A percentile compares a stretch with the other conserved stretches of the same genome.
These are phyloP conservation scores for Neofusicoccum ribis DNA, from an alignment of 2,329 filamentous ascomycete genomes.

Conservation along the genomic window DNA sequence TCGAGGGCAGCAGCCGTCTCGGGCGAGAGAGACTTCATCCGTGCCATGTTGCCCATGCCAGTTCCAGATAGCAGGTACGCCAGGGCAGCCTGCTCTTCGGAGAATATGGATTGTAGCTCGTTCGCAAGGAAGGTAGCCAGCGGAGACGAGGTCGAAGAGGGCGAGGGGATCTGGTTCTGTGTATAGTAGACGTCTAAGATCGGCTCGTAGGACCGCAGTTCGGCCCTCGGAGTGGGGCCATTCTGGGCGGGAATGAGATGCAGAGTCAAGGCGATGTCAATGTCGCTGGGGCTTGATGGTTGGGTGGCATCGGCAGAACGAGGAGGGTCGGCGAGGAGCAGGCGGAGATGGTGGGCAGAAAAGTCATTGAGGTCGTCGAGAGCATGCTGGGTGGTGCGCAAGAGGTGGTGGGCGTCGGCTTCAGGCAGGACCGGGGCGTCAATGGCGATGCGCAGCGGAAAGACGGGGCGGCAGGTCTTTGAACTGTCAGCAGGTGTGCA, in stretches of 20 bases:
- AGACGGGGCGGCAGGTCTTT: slow-evolving; percentile 83
- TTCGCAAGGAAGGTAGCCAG: slow-evolving; percentile 77
- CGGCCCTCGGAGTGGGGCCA: slow-evolving; percentile 53
- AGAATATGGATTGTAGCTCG: slow-evolving; percentile 75
- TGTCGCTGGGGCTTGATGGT: slow-evolving; percentile 32
- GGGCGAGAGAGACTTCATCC: slow-evolving; percentile 54
- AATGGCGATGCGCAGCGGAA: slow-evolving; percentile 80
- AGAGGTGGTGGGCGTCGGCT: slow-evolving; percentile 69
- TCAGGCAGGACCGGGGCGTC: slow-evolving; percentile 66
- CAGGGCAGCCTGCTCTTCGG: slow-evolving; percentile 85
- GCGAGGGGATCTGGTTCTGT: slow-evolving; percentile 65
- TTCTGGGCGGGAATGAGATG: slow-evolving; percentile 66
- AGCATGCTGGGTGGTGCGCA: slow-evolving; percentile 79
- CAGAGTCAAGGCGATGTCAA: slow-evolving; percentile 66
- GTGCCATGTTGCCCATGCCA: slow-evolving; percentile 43
- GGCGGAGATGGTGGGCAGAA: slow-evolving; percentile 76
- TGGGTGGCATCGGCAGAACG: slow-evolving; percentile 19
- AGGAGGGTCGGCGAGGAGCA: slow-evolving; percentile 56
- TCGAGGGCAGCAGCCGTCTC: slow-evolving; percentile 55
- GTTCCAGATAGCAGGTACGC: slow-evolving; percentile 44
- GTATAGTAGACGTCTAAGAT: slow-evolving; percentile 77
- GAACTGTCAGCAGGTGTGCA: slow-evolving; percentile 20
- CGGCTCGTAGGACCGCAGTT: slow-evolving; percentile 68
- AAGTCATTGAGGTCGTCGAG: slow-evolving; percentile 87
- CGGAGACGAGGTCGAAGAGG: slow-evolving; percentile 68